A percentile compares a stretch with the other conserved stretches of the same genome.
Conservation (phyloP, 495 filamentous ascomycete species). For the Aspergillus ellipticus region DNA sequence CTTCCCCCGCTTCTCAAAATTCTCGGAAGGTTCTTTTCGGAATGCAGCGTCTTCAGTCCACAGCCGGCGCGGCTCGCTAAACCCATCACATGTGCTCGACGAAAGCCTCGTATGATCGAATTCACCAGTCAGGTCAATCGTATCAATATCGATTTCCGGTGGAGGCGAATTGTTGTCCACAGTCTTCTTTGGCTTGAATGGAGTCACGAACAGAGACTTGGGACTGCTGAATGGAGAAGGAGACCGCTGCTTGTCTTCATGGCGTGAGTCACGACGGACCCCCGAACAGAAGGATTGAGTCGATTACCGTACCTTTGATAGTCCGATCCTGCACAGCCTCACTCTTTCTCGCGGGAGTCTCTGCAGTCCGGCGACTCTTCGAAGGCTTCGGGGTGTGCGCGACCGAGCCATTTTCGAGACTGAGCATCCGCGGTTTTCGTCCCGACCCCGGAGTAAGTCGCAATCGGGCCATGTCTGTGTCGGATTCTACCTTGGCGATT, state of each 20-base stretch:
- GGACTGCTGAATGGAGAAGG: constrained; percentile 19
- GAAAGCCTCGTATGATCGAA: constrained; percentile 35
- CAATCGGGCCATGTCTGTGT: constrained; percentile 55
- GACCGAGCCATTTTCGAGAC: constrained; percentile 24
- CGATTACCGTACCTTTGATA: constrained; percentile 21
- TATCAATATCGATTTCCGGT: constrained; percentile 45
- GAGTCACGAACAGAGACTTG: constrained; percentile 17
- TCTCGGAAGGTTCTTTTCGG: constrained; percentile 40
- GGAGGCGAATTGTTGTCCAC: constrained; percentile 17
- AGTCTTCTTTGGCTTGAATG: constrained; percentile 19
- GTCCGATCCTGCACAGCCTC: constrained; percentile 12
- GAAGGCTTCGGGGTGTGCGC: constrained; percentile 17
- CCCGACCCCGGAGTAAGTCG: constrained; percentile 49
- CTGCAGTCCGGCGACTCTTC: background rate
- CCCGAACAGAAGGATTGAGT: background rate
- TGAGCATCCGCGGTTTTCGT: constrained; percentile 48
- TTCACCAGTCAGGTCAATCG: constrained; percentile 70
- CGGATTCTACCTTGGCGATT: constrained; percentile 24
- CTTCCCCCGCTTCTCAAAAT: constrained; percentile 50
- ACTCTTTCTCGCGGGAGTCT: constrained; percentile 28
- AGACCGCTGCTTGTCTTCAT: constrained; percentile 30
- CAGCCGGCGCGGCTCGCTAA: constrained; percentile 51
- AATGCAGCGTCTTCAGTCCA: constrained; percentile 59
- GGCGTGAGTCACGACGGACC: constrained; percentile 1
- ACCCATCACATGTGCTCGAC: constrained; percentile 41